Percentiles rank a stretch among this genome's conserved stretches.
phyloP scores from a whole-genome alignment of 2,329 filamentous ascomycete genomes.

The Penicillium sp. region DNA sequence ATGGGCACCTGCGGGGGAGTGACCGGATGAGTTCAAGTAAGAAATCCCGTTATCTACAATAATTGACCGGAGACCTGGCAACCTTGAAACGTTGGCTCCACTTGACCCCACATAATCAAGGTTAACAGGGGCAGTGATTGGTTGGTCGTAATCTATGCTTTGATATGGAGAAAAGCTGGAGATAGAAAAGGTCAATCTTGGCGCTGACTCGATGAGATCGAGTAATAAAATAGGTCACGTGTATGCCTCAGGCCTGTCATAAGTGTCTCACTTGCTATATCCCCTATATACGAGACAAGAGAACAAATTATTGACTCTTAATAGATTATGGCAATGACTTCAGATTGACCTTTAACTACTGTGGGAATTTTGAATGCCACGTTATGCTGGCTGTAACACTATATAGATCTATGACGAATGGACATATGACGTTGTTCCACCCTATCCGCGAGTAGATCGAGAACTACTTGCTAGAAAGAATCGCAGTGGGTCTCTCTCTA shows the following conservation, averaged over 20 bases:
- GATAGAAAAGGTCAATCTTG: conserved; percentile 2
- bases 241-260: not conserved
- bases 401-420: not conserved
- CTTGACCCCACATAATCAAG: not conserved
- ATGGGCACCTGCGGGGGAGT: conserved; percentile 4
- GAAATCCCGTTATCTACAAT: conserved; percentile 26
- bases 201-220: conserved; percentile 37
- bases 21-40: conserved; percentile 25
- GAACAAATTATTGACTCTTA: not conserved
- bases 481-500: not conserved
- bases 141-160: conserved; percentile 25
- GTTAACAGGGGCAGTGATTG: conserved; percentile 5
- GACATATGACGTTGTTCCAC: not conserved
- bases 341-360: not conserved
- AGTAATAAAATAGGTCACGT: conserved; percentile 26
- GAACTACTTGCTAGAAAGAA: not conserved
- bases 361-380: no score
- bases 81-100: not conserved
- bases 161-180: conserved; percentile 7
- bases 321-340: not conserved
- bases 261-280: not conserved
- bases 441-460: not conserved
- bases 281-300: no score
- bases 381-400: not conserved
- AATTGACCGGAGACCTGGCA: not conserved